Conservation (phyloP, 116 monocot genomes). For the Cymodocea nodosa region DNA sequence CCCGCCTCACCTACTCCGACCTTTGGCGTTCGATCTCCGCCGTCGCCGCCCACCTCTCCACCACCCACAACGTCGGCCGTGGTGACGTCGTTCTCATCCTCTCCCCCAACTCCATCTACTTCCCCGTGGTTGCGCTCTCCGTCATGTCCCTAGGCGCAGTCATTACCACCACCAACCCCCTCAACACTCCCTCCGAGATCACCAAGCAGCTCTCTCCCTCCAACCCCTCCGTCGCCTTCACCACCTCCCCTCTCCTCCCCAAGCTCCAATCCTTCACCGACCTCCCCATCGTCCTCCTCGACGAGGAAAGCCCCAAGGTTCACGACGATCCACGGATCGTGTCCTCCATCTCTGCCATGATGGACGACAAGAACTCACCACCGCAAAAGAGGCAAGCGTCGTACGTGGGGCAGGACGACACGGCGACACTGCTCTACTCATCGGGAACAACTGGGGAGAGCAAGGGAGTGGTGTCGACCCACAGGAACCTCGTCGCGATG, state of each 20-base stretch:
- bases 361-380: conserved; percentile 1
- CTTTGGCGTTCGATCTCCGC: conserved; percentile 29
- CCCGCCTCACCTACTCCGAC: conserved; percentile 43
- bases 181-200: conserved; percentile 68
- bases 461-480: conserved; percentile 79
- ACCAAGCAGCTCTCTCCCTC: conserved; percentile 45
- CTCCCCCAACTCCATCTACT: conserved; percentile 66
- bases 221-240: conserved; percentile 45
- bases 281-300: conserved; percentile 49
- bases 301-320: not conserved
- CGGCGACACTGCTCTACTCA: conserved; percentile 82
- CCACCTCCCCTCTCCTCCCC: conserved; percentile 30
- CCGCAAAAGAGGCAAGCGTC: not conserved
- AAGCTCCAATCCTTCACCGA: conserved; percentile 22
- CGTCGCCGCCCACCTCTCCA: conserved; percentile 25
- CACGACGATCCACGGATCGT: conserved; percentile 23
- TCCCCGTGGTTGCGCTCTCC: conserved; percentile 73
- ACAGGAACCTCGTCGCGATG: conserved; percentile 77
- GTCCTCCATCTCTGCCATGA: conserved; percentile 31
- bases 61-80: conserved; percentile 32
- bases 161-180: conserved; percentile 85
- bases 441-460: conserved; percentile 84
- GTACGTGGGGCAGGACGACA: conserved; percentile 29
- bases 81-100: conserved; percentile 66
- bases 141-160: conserved; percentile 76